These are phyloP conservation scores for Rhododendron kiyosumense DNA, from an alignment of 148 eudicot genomes.

Conservation along the genomic window DNA sequence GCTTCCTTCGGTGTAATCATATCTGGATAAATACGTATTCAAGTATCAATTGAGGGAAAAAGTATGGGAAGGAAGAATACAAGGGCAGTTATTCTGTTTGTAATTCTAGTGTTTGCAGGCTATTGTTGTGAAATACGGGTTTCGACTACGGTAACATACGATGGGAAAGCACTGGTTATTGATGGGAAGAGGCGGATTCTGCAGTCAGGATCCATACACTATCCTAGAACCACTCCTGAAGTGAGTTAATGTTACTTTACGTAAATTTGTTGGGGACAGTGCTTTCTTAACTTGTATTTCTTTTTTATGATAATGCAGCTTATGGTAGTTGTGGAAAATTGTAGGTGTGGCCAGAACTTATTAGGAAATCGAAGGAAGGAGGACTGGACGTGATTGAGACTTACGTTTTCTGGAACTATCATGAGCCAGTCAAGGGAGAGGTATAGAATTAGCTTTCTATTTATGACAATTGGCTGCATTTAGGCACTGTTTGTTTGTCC, in stretches of 20 bases:
- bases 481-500: no score
- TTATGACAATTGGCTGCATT: no score
- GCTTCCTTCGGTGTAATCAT: no score
- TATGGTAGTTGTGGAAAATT: conserved; percentile 5
- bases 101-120: conserved; percentile 17
- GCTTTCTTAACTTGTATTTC: neutral
- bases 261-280: neutral
- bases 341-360: conserved; percentile 52
- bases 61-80: neutral
- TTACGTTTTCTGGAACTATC: no score
- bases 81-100: conserved; percentile 12
- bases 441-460: no score
- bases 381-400: no score
- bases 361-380: conserved; percentile 31
- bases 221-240: conserved; percentile 46
- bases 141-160: conserved; percentile 32
- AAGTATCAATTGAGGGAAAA: neutral
- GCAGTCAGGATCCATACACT: conserved; percentile 49
- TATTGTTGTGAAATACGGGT: conserved; percentile 20
- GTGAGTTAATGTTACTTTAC: conserved; percentile 18
- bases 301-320: conserved; percentile 3
- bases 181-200: conserved; percentile 50
- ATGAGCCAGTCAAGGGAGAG: no score
- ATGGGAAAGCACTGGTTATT: conserved; percentile 41
- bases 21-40: neutral